Evolutionary conservation across 2,329 filamentous ascomycete species (phyloP).

Genomic region (Calonectria ilicicola): DNA sequence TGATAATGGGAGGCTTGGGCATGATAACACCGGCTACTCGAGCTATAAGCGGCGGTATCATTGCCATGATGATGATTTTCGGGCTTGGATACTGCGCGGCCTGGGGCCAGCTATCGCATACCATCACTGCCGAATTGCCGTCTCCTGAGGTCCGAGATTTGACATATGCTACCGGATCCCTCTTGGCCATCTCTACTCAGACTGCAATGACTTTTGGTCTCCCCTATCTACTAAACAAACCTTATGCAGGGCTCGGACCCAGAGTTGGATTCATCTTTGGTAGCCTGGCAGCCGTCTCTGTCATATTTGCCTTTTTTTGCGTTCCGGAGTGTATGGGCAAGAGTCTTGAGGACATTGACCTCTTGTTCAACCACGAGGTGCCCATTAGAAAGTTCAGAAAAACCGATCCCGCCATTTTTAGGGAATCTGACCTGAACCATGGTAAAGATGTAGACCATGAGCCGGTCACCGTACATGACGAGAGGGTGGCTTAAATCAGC

Average conservation of each 20-base stretch:
- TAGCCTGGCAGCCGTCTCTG: constrained; percentile 18
- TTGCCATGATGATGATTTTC: constrained; percentile 49
- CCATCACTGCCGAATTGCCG: constrained; percentile 50
- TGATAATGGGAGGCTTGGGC: constrained; percentile 53
- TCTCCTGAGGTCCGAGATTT: constrained; percentile 47
- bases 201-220: constrained; percentile 45
- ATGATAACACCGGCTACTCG: constrained; percentile 31
- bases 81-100: constrained; percentile 45
- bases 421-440: background rate
- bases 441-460: background rate
- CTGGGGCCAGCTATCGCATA: constrained; percentile 51
- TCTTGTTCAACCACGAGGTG: constrained; percentile 28
- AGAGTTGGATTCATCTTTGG: constrained; percentile 35
- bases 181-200: constrained; percentile 31
- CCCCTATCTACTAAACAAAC: constrained; percentile 51
- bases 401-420: background rate
- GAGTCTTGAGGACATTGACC: constrained; percentile 41
- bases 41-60: constrained; percentile 41
- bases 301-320: constrained; percentile 32
- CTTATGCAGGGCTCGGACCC: constrained; percentile 48
- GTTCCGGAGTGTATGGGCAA: constrained; percentile 37
- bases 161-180: constrained; percentile 43
- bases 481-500: background rate
- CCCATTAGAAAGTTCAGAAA: constrained; percentile 36
- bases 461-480: background rate